Evolutionary conservation across 2,329 filamentous ascomycete genomes (phyloP), one percentile per base, ranked within the genome.

Genomic region (Fusarium sp.): DNA sequence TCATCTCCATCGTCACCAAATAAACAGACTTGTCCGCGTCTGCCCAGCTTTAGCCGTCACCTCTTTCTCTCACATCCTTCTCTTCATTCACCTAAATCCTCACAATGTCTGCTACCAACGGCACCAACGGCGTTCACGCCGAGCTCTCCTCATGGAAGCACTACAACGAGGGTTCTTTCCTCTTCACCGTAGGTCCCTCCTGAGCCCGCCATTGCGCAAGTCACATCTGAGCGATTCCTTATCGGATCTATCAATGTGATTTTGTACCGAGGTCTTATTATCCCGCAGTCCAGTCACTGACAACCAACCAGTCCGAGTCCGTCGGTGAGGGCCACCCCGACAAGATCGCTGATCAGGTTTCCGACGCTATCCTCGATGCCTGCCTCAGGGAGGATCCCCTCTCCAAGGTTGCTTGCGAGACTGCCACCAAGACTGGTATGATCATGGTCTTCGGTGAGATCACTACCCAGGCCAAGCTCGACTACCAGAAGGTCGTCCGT

Each of bases 371-470:
- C 81, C 95, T 99, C 87, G 96, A 99, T 89, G 96, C 96, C 86
- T 98, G 96, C 88, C 88, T 99, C 81, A 88, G 88, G 73, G 93
- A 96, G 85, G 96, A 99, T 84, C 95, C 95, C 76, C 91, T 98
- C 82, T 98, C 96, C 88, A 99, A 98, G 90, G 93, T 98, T 79
- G 96, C 96, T 83, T 99, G 96, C 86, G 96, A 99, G 90, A 98
- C 95, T 77, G 96, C 96, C 80, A 97, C 96, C 88, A 99, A 99
- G 93, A 99, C 96, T 78, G 96, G 96, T 85, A 93, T 99, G 96
- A 89, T 99, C 85, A 98, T 99, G 96, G 92, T 97, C 83, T 97
- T 97, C 75, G 94, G 94, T 86, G 96, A 99, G 85, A 99, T 99
- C 85, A 97, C 94, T 85, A 98, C 96, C 87, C 96, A 97, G 88